These are phyloP conservation scores for Trichaptum fuscoviolaceum DNA, from an alignment of 768 basidiomycete genomes.

Conservation along the genomic window DNA sequence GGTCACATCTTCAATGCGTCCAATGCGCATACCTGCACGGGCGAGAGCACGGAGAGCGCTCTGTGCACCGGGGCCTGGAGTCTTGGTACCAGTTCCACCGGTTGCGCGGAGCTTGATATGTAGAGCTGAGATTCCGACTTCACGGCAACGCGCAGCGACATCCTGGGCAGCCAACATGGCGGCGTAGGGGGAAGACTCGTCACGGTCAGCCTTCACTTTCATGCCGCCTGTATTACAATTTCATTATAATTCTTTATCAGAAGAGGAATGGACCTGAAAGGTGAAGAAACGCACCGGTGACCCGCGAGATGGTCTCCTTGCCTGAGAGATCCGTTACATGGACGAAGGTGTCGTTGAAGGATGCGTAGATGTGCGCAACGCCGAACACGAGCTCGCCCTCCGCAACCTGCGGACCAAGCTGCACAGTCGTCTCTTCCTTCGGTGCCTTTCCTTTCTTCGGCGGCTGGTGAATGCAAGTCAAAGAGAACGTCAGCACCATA, in stretches of 20 bases:
- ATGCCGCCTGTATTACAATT: conserved; percentile 65
- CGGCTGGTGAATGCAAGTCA: conserved; percentile 36
- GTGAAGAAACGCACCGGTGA: conserved; percentile 64
- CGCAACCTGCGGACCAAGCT: conserved; percentile 91
- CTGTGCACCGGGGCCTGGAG: conserved; percentile 98
- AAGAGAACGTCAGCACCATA: background rate
- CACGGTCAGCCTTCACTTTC: conserved; percentile 99
- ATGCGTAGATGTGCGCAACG: conserved; percentile 97
- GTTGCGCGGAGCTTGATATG: conserved; percentile 99
- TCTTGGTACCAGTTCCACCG: conserved; percentile 96
- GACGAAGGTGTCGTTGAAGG: conserved; percentile 99
- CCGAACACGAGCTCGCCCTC: conserved; percentile 98
- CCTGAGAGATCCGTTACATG: conserved; percentile 98
- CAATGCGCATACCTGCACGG: conserved; percentile 97
- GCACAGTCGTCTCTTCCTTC: conserved; percentile 79
- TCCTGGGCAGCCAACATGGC: conserved; percentile 99
- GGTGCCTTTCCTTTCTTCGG: conserved; percentile 78
- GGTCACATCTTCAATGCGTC: conserved; percentile 97
- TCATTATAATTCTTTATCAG: background rate
- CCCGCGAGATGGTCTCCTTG: conserved; percentile 98
- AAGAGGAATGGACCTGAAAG: background rate
- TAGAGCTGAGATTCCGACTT: conserved; percentile 96
- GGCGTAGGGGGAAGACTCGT: conserved; percentile 96
- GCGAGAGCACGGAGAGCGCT: conserved; percentile 96
- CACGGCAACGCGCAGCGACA: conserved; percentile 92